Evolutionary conservation across 495 filamentous ascomycete genomes (phyloP).

Genomic region (Podospora bellae-mahoneyi): DNA sequence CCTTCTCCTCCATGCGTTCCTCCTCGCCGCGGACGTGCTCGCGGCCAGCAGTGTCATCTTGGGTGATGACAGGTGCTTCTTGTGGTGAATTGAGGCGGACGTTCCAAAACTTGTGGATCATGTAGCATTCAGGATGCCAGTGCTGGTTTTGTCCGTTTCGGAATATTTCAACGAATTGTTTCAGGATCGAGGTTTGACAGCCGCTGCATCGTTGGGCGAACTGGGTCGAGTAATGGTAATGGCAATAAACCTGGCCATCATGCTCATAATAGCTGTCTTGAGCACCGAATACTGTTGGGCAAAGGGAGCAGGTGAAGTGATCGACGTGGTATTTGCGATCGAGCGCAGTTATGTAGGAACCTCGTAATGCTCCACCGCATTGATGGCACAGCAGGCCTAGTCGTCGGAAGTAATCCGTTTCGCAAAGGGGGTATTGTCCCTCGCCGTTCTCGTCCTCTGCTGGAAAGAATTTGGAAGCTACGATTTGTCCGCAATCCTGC

Average conservation of each 20-base stretch:
- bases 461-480: slow-evolving; percentile 98
- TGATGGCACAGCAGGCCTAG: slow-evolving; percentile 86
- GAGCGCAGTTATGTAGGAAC: slow-evolving; percentile 96
- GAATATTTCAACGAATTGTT: slow-evolving; percentile 99
- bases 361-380: slow-evolving; percentile 89
- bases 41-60: slow-evolving; percentile 71
- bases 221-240: slow-evolving; percentile 97
- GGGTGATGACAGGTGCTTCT: slow-evolving; percentile 47
- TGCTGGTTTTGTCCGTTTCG: slow-evolving; percentile 97
- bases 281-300: slow-evolving; percentile 94
- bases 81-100: slow-evolving; percentile 65
- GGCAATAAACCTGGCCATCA: slow-evolving; percentile 93
- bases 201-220: slow-evolving; percentile 96
- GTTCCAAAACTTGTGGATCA: slow-evolving; percentile 99
- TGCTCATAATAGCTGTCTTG: slow-evolving; percentile 99
- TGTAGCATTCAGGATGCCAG: slow-evolving; percentile 99
- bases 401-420: slow-evolving; percentile 95
- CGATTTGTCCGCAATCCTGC: slow-evolving; percentile 93
- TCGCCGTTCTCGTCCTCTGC: slow-evolving; percentile 82
- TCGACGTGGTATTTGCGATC: slow-evolving; percentile 99
- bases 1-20: slow-evolving; percentile 94
- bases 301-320: slow-evolving; percentile 97
- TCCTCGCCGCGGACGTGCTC: slow-evolving; percentile 77
- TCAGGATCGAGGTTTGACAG: slow-evolving; percentile 95
- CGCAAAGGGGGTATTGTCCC: slow-evolving; percentile 91